Evolutionary conservation across 2,329 filamentous ascomycete species (phyloP), one percentile per base, ranked within the genome.

Genomic region (Aspergillus phoenicis): DNA sequence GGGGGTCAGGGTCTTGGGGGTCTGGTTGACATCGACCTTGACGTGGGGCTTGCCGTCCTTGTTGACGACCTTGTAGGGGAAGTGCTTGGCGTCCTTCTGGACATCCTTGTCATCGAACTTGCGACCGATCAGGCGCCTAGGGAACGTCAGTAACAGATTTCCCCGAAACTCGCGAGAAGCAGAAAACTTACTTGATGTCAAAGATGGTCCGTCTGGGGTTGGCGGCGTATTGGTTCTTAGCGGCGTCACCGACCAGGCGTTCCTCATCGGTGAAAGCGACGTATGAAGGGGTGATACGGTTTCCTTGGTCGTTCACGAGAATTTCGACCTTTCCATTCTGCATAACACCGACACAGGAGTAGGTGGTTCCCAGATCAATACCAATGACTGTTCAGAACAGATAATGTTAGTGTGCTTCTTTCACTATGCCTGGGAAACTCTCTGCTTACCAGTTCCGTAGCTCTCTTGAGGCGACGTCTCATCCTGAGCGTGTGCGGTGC

Each of bases 241-340:
- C 93, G 74, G 95, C 92, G 80, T 99, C 95, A 85, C 95, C 95
- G 70, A 99, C 93, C 69, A 99, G 85, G 77, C 95, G 89, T 82
- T 98, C 95, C 67, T 97, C 93, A 73, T 98, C 93, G 80, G 93
- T 98, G 81, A 96, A 97, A 74, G 92, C 93, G 77, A 97, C 93
- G 81, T 95, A 97, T 67, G 92, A 96, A 59, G 93, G 93, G 72
- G 93, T 96, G 71, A 96, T 96, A 84, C 92, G 91, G 87, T 96
- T 93, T 85, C 92, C 92, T 85, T 96, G 93, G 81, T 97, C 92
- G 84, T 97, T 97, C 81, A 91, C 91, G 71, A 97, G 85, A 82
- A 97, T 97, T 76, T 97, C 92, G 71, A 97, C 92, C 82, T 94
- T 95, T 78, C 93, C 93, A 78, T 92, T 91, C 78, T 93, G 90